Conservation (phyloP, 768 basidiomycete species). For the Chiua virens region DNA sequence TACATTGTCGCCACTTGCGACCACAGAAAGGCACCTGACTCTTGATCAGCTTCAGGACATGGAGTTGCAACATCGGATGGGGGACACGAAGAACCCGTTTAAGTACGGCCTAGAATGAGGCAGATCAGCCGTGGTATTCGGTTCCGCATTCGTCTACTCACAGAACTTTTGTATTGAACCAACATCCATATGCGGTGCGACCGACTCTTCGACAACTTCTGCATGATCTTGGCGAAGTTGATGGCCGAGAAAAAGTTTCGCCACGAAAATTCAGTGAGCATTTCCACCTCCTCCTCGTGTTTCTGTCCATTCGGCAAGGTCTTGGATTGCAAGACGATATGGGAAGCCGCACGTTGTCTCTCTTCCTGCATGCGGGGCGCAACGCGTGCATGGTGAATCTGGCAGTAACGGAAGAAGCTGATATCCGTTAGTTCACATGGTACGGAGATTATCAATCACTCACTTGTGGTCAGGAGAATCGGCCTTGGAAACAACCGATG, state of each 20-base stretch:
- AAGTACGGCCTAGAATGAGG: slow-evolving; percentile 71
- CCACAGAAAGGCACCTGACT: slow-evolving; percentile 98
- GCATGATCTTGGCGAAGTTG: slow-evolving; percentile 97
- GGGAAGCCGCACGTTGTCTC: slow-evolving; percentile 59
- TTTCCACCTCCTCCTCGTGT: slow-evolving; percentile 85
- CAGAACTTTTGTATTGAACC: slow-evolving; percentile 97
- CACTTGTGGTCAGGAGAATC: slow-evolving; percentile 88
- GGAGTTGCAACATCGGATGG: slow-evolving; percentile 91
- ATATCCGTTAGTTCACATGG: slow-evolving; percentile 5
- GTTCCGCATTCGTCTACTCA: slow-evolving; percentile 38
- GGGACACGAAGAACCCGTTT: slow-evolving; percentile 93
- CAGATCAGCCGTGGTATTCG: slow-evolving; percentile 4
- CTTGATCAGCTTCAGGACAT: slow-evolving; percentile 96
- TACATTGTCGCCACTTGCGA: slow-evolving; percentile 96
- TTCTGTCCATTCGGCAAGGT: slow-evolving; percentile 71
- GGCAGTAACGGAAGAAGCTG: slow-evolving; percentile 97
- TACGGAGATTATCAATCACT: slow-evolving; percentile 15
- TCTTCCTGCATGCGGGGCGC: slow-evolving; percentile 62
- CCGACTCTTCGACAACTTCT: slow-evolving; percentile 93
- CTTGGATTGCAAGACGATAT: slow-evolving; percentile 54
- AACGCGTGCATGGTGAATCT: slow-evolving; percentile 70
- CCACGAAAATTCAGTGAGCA: slow-evolving; percentile 95
- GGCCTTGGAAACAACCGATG: slow-evolving; percentile 81
- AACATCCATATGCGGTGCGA: slow-evolving; percentile 95
- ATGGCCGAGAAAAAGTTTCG: slow-evolving; percentile 96